Conservation (phyloP, 1,139 yeast genomes). For the Yueomyces sp. region DNA sequence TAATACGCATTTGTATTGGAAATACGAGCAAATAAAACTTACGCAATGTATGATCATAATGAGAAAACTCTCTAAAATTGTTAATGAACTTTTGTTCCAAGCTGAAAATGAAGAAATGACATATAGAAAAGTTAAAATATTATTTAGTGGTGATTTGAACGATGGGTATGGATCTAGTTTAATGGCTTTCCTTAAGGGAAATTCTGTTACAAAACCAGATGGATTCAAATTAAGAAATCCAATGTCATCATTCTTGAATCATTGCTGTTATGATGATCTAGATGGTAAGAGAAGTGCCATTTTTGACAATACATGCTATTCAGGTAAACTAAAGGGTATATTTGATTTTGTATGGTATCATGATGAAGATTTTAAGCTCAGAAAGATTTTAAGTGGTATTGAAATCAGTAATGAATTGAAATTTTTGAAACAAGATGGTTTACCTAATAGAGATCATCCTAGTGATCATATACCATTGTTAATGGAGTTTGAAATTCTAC, state of each 20-base stretch:
- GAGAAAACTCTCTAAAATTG: slow-evolving; percentile 18
- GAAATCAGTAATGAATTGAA: slow-evolving; percentile 51
- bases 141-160: slow-evolving; percentile 42
- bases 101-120: slow-evolving; percentile 17
- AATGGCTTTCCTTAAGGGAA: slow-evolving; percentile 32
- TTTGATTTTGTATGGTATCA: slow-evolving; percentile 52
- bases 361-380: slow-evolving; percentile 25
- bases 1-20: slow-evolving; percentile 55
- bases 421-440: slow-evolving; percentile 50
- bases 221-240: slow-evolving; percentile 25
- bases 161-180: slow-evolving; percentile 39
- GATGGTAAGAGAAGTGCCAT: slow-evolving; percentile 18
- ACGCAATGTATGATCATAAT: slow-evolving; percentile 40
- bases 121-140: slow-evolving; percentile 16
- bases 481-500: slow-evolving; percentile 48
- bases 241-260: slow-evolving; percentile 22
- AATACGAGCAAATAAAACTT: slow-evolving; percentile 41
- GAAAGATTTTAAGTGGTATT: slow-evolving; percentile 56
- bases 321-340: slow-evolving; percentile 36
- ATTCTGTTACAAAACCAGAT: slow-evolving; percentile 19
- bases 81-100: slow-evolving; percentile 18
- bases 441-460: slow-evolving; percentile 84
- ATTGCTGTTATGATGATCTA: slow-evolving; percentile 27
- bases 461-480: slow-evolving; percentile 86
- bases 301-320: slow-evolving; percentile 38